Evolutionary conservation across 2,329 filamentous ascomycete species (phyloP), one percentile per base, ranked within the genome.

Genomic region (Fusarium coicis): DNA sequence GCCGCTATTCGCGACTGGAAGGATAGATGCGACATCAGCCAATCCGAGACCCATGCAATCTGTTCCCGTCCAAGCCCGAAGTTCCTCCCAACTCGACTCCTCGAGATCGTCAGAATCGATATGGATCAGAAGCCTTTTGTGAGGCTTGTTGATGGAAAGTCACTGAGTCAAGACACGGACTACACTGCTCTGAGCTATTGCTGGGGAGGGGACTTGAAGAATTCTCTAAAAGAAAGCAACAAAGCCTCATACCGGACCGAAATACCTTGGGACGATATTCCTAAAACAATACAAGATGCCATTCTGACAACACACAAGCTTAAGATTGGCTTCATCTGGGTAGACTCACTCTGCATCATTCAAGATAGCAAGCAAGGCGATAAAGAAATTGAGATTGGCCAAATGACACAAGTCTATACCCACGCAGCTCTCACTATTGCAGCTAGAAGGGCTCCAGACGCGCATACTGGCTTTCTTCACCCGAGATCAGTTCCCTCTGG

Each of bases 41-140:
- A 34, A 32, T 8, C 2, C 0, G 0, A 12, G 1, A 2, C 47
- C 28, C 30, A 34, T 12, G 18, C 3, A 9, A 23, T 50, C 15
- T 50, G 47, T 15, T 34, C 47, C 4, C 4, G 4, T 2, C 30
- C 47, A 12, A 32, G 10, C 3, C 28, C 21, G 0, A 12, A 14
- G 0, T 50, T 50, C 21, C 11, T 50, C 3, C 47, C 47, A 4
- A 32, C 10, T 32, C 12, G 30, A 6, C 28, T 50, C 7, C 11
- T 50, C 7, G 14, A 50, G 19, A 50, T 34, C 2, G 4, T 32
- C 9, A n/a, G 14, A 5, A 4, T 18, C 1, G 14, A 8, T 11
- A 8, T 11, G 4, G 21, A n/a, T 5, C 23, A 46, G 8, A 46
- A 10, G 4, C 23, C 18, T 15, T 4, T 0, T 0, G 43, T 46